Conservation (phyloP, 2,329 filamentous ascomycete species). For the Mollisiaceae sp. region DNA sequence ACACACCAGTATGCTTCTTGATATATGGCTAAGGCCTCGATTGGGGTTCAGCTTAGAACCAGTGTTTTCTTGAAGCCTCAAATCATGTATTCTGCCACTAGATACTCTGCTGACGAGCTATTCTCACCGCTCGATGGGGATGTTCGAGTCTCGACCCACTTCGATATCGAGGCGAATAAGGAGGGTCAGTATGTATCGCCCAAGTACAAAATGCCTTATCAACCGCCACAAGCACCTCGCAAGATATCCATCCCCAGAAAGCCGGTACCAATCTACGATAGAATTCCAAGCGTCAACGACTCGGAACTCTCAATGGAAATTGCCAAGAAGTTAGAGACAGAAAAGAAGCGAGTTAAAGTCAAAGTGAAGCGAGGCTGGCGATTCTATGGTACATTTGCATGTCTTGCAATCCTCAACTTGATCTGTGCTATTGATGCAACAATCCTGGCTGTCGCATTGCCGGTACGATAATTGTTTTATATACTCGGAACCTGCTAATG, state of each 20-base stretch:
- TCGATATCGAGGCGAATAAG: background rate
- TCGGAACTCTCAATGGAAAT: conserved; percentile 1
- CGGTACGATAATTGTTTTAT: background rate
- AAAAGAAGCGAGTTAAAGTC: background rate
- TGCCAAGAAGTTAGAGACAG: background rate
- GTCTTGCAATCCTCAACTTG: conserved; percentile 14
- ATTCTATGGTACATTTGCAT: conserved; percentile 18
- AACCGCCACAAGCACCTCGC: background rate
- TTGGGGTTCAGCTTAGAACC: conserved; percentile 3
- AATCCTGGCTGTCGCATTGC: conserved; percentile 11
- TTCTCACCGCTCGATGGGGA: conserved; percentile 4
- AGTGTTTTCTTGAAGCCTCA: background rate
- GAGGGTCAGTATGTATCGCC: background rate
- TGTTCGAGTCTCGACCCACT: background rate
- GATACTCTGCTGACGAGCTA: background rate
- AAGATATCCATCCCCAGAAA: background rate
- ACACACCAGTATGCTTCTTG: conserved; percentile 4
- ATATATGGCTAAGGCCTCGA: conserved; percentile 9
- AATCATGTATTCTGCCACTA: background rate
- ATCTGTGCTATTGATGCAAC: conserved; percentile 16
- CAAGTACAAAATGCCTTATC: conserved; percentile 4
- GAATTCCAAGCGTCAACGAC: background rate
- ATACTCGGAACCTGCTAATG: background rate
- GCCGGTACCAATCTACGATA: conserved; percentile 1
- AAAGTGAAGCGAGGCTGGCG: conserved; percentile 9